Evolutionary conservation across 768 basidiomycete species (phyloP), one percentile per base, ranked within the genome.

Genomic region (Naganishia vishniacii): DNA sequence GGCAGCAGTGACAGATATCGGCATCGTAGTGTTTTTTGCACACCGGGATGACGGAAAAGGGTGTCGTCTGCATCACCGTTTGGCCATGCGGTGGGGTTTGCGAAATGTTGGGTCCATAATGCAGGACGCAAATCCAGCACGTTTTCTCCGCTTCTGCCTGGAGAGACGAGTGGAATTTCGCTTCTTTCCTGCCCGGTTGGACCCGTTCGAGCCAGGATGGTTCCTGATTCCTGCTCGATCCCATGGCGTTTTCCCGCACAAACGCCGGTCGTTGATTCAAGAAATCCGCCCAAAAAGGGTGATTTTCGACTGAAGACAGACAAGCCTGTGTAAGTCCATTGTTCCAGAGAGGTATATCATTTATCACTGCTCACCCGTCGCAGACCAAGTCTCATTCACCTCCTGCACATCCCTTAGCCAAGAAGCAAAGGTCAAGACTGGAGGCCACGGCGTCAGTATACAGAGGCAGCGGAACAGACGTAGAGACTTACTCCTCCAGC

Each of bases 131-230:
- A 12, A 56, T 20, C 53, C 53, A 56, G 25, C 53, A 56, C 34
- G 53, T 56, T 37, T 40, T 40, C 25, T 56, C 53, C 20, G 53
- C 53, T 40, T 56, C 53, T 12, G 53, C 31, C 26, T 41, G 53
- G 20, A 56, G 53, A 16, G 53, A 56, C 23, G 53, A 56, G 32
- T 56, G 53, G 15, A 25, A 31, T 25, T 56, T 56, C 13, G 53
- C 53, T 16, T 56, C 32, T 40, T 56, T 56, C 34, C 53, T 37
- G 20, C 53, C 53, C 12, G 53, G 53, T n/a, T 56, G 53, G 20
- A 26, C 53, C 3, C 53, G 53, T 3, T 56, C 31, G 23, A 40
- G 34, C 53, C 53, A 56, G 20, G 53, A 20, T n/a, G 53, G 53
- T 26, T 41, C 53, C 23, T 4, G 53, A 5, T 23, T 37, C 37